Conservation (phyloP, 2,329 filamentous ascomycete genomes). For the Emydomyces testavorans region DNA sequence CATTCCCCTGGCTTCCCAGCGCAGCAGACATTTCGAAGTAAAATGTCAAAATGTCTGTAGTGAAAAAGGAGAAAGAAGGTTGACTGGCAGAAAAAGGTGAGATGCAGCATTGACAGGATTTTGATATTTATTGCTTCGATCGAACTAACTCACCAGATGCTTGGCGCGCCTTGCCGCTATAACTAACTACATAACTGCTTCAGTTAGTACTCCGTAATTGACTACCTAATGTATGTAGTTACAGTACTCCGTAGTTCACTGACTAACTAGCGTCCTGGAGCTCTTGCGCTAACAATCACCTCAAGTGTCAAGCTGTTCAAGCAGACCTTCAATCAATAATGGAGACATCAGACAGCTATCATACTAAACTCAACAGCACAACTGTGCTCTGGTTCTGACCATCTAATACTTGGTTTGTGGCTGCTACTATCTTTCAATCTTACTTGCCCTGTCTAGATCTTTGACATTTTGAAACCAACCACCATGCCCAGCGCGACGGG, state of each 20-base stretch:
- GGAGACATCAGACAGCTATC: constrained; percentile 3
- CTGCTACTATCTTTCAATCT: not conserved
- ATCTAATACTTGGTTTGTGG: not conserved
- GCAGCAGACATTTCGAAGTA: constrained; percentile 40
- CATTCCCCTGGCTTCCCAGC: constrained; percentile 37
- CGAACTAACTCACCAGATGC: constrained; percentile 12
- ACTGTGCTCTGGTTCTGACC: not conserved
- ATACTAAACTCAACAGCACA: not conserved
- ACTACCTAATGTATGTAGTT: no score
- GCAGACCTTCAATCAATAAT: constrained; percentile 2
- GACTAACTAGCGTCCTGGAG: constrained; percentile 12
- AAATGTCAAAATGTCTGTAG: constrained; percentile 17
- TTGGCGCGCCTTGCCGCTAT: constrained; percentile 14
- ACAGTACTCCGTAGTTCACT: no score
- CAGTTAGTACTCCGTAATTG: no score
- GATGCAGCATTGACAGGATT: constrained; percentile 6
- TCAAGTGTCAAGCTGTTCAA: not conserved
- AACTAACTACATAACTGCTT: no score
- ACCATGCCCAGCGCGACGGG: constrained; percentile 88
- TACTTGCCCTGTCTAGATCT: not conserved
- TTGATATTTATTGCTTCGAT: constrained; percentile 1
- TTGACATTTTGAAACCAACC: constrained; percentile 22
- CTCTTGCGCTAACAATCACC: constrained; percentile 9
- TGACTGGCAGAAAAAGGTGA: constrained; percentile 18
- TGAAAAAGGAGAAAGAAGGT: constrained; percentile 17